A percentile compares a stretch with the other conserved stretches of the same genome.
These are phyloP conservation scores for Backusella australiensis DNA, from an alignment of 192 early-diverging fungal genomes.

Conservation along the genomic window DNA sequence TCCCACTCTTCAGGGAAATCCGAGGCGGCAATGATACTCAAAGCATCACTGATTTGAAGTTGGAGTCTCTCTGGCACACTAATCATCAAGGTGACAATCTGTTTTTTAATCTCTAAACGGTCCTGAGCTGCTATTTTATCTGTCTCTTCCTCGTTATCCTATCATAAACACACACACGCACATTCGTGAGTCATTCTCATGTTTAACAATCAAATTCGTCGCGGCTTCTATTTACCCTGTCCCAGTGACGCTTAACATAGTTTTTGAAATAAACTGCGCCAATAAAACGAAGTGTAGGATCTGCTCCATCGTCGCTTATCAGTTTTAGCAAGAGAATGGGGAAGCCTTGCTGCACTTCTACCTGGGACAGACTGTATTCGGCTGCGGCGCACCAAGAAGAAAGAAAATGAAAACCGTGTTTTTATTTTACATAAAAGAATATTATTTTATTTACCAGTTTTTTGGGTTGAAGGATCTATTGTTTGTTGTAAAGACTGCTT, in stretches of 20 bases:
- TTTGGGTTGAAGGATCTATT: constrained; percentile 38
- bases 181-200: too few relatives aligned
- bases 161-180: neutral
- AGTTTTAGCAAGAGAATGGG: constrained; percentile 72
- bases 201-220: constrained; percentile 1
- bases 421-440: neutral
- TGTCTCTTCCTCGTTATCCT: constrained; percentile 50
- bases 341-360: constrained; percentile 64
- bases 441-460: constrained; percentile 29
- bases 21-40: constrained; percentile 88
- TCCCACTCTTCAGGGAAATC: constrained; percentile 95
- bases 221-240: constrained; percentile 28
- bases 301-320: constrained; percentile 57
- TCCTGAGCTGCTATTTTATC: constrained; percentile 62
- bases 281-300: constrained; percentile 69
- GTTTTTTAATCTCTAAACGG: constrained; percentile 77
- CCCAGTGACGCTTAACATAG: constrained; percentile 89
- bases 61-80: constrained; percentile 75
- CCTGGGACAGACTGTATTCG: constrained; percentile 48
- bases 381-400: constrained; percentile 42
- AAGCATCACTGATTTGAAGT: constrained; percentile 86
- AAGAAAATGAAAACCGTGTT: neutral
- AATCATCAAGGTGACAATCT: constrained; percentile 87
- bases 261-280: constrained; percentile 96
- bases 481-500: constrained; percentile 47